Evolutionary conservation across 2,329 filamentous ascomycete genomes (phyloP).

Genomic region (Trichophyton equinum): DNA sequence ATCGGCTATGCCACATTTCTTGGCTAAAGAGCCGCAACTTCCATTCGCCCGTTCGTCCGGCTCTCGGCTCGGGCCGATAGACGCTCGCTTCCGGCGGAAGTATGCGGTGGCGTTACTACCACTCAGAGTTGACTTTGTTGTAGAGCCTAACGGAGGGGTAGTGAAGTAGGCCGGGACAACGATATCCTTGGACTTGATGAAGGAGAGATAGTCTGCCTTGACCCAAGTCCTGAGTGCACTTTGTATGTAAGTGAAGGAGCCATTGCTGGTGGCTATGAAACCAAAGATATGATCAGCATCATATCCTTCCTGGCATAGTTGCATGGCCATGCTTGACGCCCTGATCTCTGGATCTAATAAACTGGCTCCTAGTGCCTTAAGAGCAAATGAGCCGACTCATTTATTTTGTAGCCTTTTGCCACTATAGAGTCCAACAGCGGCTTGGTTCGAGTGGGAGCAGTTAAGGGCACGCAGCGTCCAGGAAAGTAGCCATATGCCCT

Average conservation of each 20-base stretch:
- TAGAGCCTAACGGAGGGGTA: neutral
- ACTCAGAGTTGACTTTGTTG: neutral
- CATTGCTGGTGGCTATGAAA: conserved; percentile 3
- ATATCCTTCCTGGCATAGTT: neutral
- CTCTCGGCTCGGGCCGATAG: neutral
- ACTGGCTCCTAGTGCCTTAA: neutral
- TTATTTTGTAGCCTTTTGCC: neutral
- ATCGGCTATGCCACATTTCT: neutral
- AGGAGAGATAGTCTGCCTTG: conserved; percentile 1
- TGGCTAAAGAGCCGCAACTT: conserved; percentile 1
- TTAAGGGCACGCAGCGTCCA: neutral
- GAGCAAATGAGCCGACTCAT: neutral
- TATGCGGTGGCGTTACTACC: neutral
- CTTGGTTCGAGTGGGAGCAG: conserved; percentile 3
- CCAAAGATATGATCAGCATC: neutral
- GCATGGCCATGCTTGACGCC: neutral
- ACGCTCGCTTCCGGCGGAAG: neutral
- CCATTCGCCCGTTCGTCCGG: neutral
- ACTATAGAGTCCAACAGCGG: conserved; percentile 2
- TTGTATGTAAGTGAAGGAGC: neutral
- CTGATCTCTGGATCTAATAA: neutral
- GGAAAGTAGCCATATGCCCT: neutral
- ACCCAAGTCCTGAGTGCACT: neutral
- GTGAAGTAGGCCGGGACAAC: neutral
- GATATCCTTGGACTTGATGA: neutral